Evolutionary conservation across 75 land plant species (phyloP).

Genomic region (Cupressus sempervirens): DNA sequence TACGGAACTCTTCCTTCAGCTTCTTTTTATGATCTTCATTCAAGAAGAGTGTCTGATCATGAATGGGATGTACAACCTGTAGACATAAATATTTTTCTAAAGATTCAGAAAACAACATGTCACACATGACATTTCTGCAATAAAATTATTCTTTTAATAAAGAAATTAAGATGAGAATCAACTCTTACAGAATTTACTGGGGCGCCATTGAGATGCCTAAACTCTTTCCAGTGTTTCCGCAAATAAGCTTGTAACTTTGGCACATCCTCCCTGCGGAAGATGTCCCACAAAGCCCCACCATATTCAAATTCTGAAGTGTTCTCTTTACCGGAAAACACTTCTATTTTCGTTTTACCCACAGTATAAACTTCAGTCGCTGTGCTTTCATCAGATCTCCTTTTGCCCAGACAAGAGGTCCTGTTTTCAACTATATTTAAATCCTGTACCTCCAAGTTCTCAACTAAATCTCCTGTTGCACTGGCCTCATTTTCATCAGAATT

Average conservation of each 20-base stretch:
- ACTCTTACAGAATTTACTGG: constrained; percentile 48
- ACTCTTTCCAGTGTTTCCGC: constrained; percentile 45
- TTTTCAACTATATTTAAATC: background rate
- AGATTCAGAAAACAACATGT: background rate
- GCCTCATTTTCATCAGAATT: constrained; percentile 7
- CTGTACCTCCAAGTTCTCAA: background rate
- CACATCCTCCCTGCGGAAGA: constrained; percentile 62
- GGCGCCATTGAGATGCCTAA: constrained; percentile 46
- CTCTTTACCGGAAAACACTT: background rate
- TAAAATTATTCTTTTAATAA: background rate
- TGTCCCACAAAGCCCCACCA: constrained; percentile 78
- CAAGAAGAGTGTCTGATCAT: constrained; percentile 69
- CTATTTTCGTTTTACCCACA: no score
- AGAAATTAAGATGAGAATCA: background rate
- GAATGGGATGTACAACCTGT: constrained; percentile 79
- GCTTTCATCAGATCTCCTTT: background rate
- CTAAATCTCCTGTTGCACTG: background rate
- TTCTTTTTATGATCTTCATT: constrained; percentile 56
- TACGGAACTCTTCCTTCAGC: constrained; percentile 74
- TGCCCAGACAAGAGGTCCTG: background rate
- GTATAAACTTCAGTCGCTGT: background rate
- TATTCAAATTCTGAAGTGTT: constrained; percentile 7
- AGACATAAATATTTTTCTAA: background rate
- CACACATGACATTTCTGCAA: background rate
- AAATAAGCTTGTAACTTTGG: constrained; percentile 53